These are phyloP conservation scores for Fonsecaea multimorphosa DNA, from an alignment of 2,329 filamentous ascomycete genomes.

Conservation along the genomic window DNA sequence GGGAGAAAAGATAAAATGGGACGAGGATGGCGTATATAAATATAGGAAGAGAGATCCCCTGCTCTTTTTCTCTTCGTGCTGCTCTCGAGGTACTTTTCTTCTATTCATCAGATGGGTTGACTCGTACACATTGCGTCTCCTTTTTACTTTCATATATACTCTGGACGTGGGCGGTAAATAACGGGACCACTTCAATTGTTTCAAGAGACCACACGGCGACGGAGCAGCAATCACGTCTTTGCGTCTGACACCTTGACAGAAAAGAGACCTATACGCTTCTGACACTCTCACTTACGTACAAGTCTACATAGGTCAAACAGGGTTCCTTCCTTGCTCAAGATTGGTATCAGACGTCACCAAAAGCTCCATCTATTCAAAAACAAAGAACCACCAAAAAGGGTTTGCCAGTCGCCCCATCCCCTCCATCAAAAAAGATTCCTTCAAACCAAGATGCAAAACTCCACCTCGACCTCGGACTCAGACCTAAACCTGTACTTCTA, in stretches of 20 bases:
- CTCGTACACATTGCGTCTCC: background rate
- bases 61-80: background rate
- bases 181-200: too few relatives aligned
- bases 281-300: too few relatives aligned
- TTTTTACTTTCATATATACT: background rate
- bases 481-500: constrained; percentile 52
- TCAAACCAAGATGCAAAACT: too few relatives aligned
- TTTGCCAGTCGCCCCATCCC: too few relatives aligned
- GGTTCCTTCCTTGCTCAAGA: too few relatives aligned
- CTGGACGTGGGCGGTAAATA: background rate
- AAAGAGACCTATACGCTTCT: too few relatives aligned
- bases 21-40: background rate
- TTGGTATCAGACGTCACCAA: too few relatives aligned
- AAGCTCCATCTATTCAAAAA: too few relatives aligned
- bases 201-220: background rate
- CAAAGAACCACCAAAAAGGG: background rate
- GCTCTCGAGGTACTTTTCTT: background rate
- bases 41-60: background rate
- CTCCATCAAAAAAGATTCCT: too few relatives aligned
- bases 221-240: background rate
- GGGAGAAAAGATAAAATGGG: background rate
- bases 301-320: too few relatives aligned
- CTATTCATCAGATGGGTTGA: background rate
- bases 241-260: background rate
- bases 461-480: too few relatives aligned